Base-by-base conservation (phyloP, 2,329 filamentous ascomycete species). In the Alternaria triticina region DNA sequence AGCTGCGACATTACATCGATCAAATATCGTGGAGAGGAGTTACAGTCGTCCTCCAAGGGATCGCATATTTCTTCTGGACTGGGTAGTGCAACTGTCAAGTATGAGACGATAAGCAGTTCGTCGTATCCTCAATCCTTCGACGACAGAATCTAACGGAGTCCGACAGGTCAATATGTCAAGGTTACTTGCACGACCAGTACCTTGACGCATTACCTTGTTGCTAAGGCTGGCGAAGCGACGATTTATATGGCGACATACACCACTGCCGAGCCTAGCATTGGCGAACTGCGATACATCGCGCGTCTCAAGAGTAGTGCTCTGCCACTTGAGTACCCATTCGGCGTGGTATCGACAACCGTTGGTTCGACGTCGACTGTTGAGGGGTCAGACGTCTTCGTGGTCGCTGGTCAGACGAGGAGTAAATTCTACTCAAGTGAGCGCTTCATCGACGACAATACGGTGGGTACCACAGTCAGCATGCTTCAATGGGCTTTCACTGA, bases 381-480 rank as follows among this genome's bases (percentile, higher is more conserved):
- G 74, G 89, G 79, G 2, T 77, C 74, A 1, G 80, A 82, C 54
- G 79, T 82, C 8, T 91, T 86, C 71, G 63, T 88, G 9, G 87
- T 91, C 47, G 78, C 82, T 66, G 86, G 88, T 22, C 81, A 91
- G 74, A 91, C 89, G 0, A 85, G 89, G 43, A 88, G 86, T 78
- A 91, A 91, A 77, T 91, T 91, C 82, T 91, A 89, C 80, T 90
- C 87, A 2, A 88, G 86, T 62, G 83, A 89, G 65, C 84, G 89
- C n/a, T 91, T 90, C 78, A 91, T 91, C 72, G 89, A 91, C 74
- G 88, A 90, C 69, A 59, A 55, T 17, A 59, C 54, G 46, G 71
- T 72, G 50, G 15, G 69, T 62, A 5, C 28, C 13, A 12, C 7
- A n/a, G 5, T 13, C 36, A 22, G 20, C 28, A 7, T 4, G 23